These are phyloP conservation scores for Trichocladium antarcticum DNA, from an alignment of 495 filamentous ascomycete genomes.

Conservation along the genomic window DNA sequence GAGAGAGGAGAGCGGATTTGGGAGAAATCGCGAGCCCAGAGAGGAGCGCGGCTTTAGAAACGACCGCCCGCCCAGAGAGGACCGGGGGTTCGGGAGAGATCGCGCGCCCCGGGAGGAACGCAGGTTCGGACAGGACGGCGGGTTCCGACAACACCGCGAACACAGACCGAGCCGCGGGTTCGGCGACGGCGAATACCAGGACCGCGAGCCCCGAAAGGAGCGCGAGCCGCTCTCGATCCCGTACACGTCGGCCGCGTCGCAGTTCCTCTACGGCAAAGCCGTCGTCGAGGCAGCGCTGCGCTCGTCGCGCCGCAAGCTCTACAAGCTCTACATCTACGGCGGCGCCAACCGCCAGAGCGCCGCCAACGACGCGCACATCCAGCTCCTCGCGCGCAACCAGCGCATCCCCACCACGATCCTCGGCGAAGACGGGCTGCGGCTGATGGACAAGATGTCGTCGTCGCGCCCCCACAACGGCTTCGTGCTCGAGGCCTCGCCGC, in stretches of 20 bases:
- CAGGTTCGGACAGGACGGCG: too few relatives aligned
- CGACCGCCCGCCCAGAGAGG: not conserved
- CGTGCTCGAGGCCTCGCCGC: slow-evolving; percentile 73
- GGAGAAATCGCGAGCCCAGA: not conserved
- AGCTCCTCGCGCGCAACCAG: slow-evolving; percentile 47
- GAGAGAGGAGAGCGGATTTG: not conserved
- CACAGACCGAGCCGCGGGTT: not conserved
- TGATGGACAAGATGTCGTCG: slow-evolving; percentile 73
- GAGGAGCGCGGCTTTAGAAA: not conserved
- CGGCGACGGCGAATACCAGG: not conserved
- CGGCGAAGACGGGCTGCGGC: slow-evolving; percentile 37
- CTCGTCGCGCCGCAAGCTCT: slow-evolving; percentile 56
- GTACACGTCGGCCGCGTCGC: slow-evolving; percentile 74
- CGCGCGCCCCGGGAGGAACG: not conserved
- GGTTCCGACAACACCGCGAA: not conserved
- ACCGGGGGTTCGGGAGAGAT: not conserved
- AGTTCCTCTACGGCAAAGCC: slow-evolving; percentile 80
- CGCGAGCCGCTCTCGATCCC: slow-evolving; percentile 48
- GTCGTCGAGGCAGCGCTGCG: slow-evolving; percentile 73
- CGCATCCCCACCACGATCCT: slow-evolving; percentile 45
- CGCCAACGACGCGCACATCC: slow-evolving; percentile 36
- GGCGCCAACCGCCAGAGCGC: slow-evolving; percentile 38
- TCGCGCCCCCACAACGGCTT: slow-evolving; percentile 87
- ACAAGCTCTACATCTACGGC: slow-evolving; percentile 70
- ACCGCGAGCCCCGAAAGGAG: not conserved